These are phyloP conservation scores for Oryza rufipogon DNA, from an alignment of 176 grass and related monocot species.

Conservation along the genomic window DNA sequence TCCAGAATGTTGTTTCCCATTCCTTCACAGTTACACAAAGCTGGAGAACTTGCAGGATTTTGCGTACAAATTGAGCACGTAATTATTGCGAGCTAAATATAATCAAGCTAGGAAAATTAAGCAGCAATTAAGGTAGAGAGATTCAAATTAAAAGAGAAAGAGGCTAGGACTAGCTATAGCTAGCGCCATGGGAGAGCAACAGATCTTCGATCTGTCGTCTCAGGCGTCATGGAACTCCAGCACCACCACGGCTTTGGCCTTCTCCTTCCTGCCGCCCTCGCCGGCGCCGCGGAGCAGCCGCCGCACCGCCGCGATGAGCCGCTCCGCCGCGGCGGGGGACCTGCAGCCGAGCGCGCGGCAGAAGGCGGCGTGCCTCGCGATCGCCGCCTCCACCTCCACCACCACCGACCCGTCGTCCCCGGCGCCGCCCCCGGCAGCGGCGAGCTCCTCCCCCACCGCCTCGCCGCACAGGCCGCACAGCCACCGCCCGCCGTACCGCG, in stretches of 20 bases:
- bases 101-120: slow-evolving; percentile 3
- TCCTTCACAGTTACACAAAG: not conserved
- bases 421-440: not conserved
- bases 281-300: slow-evolving; percentile 44
- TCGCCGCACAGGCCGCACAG: slow-evolving; percentile 81
- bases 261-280: slow-evolving; percentile 31
- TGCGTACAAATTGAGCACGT: not conserved
- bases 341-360: slow-evolving; percentile 50
- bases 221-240: slow-evolving; percentile 50
- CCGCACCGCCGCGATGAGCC: slow-evolving; percentile 65
- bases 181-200: slow-evolving; percentile 31
- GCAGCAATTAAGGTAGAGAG: not conserved
- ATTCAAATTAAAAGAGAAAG: not conserved
- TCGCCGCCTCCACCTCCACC: slow-evolving; percentile 47
- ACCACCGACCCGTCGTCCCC: not conserved
- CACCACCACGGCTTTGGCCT: slow-evolving; percentile 36
- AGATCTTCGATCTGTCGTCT: slow-evolving; percentile 40
- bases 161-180: slow-evolving; percentile 29
- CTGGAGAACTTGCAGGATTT: slow-evolving; percentile 25
- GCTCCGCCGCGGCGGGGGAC: slow-evolving; percentile 50
- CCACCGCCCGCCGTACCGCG: slow-evolving; percentile 62
- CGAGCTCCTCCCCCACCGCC: slow-evolving; percentile 71
- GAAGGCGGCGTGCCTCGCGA: slow-evolving; percentile 74
- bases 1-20: slow-evolving; percentile 25
- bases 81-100: slow-evolving; percentile 14